phyloP scores from a whole-genome alignment of 139 green algal genomes.

The Chlorella sp. region DNA sequence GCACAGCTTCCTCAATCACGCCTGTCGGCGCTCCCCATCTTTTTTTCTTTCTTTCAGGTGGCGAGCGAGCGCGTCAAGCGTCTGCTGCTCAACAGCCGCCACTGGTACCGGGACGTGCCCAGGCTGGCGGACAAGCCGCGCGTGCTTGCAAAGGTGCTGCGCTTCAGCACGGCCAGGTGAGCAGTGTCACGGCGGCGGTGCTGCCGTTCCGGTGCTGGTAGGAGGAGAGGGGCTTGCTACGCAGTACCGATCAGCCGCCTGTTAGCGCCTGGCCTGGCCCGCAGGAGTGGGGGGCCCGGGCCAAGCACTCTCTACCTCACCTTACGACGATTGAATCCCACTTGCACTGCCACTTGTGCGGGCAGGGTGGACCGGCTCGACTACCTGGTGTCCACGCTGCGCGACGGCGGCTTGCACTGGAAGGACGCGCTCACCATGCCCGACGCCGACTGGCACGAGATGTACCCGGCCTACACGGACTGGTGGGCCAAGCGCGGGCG shows the following conservation, averaged over 20 bases:
- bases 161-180: neutral
- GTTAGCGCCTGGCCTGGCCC: too few relatives aligned
- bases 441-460: constrained; percentile 6
- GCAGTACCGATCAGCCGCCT: neutral
- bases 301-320: neutral
- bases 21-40: too few relatives aligned
- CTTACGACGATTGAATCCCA: neutral
- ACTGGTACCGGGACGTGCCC: neutral
- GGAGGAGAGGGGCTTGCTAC: neutral
- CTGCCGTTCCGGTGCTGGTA: too few relatives aligned
- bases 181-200: too few relatives aligned
- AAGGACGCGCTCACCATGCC: constrained; percentile 3
- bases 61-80: neutral
- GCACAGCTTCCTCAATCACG: too few relatives aligned
- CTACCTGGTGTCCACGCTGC: constrained; percentile 3
- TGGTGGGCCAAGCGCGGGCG: constrained; percentile 1
- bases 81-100: neutral
- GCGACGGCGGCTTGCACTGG: constrained; percentile 1
- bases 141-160: neutral
- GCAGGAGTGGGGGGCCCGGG: neutral
- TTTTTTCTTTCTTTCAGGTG: too few relatives aligned
- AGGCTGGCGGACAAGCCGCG: neutral
- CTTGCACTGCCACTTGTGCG: neutral
- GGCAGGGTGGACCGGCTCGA: constrained; percentile 10
- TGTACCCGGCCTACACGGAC: constrained; percentile 8